Conservation (phyloP, 352 stramenopile genomes). For the Phytophthora citrophthora region DNA sequence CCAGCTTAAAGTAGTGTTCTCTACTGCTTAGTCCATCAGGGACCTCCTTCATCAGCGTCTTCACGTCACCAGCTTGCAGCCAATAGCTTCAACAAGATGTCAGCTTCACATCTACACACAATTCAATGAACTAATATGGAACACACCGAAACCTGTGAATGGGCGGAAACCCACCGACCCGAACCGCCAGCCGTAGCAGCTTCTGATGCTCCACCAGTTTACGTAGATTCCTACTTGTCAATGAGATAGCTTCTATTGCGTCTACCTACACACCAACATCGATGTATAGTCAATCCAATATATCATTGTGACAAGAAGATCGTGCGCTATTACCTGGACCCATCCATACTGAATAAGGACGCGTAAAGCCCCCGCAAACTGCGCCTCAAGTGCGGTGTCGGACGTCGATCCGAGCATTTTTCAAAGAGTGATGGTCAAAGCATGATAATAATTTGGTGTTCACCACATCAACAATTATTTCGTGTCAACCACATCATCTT, state of each 20-base stretch:
- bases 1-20: conserved; percentile 44
- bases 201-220: conserved; percentile 32
- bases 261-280: conserved; percentile 34
- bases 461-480: background rate
- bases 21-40: conserved; percentile 3
- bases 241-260: conserved; percentile 37
- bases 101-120: background rate
- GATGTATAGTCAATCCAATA: background rate
- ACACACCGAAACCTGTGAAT: conserved; percentile 37
- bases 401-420: conserved; percentile 13
- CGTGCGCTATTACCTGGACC: conserved; percentile 41
- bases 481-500: background rate
- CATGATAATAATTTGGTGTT: conserved; percentile 15
- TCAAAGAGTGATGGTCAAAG: conserved; percentile 5
- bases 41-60: conserved; percentile 32
- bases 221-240: conserved; percentile 28
- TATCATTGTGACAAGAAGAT: background rate
- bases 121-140: background rate
- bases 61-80: conserved; percentile 39
- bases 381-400: background rate
- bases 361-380: conserved; percentile 27
- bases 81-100: conserved; percentile 43
- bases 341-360: conserved; percentile 48
- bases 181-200: conserved; percentile 33
- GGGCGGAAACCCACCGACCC: conserved; percentile 32